Conservation (phyloP, 331 rosid species). For the Quercus tomentella region DNA sequence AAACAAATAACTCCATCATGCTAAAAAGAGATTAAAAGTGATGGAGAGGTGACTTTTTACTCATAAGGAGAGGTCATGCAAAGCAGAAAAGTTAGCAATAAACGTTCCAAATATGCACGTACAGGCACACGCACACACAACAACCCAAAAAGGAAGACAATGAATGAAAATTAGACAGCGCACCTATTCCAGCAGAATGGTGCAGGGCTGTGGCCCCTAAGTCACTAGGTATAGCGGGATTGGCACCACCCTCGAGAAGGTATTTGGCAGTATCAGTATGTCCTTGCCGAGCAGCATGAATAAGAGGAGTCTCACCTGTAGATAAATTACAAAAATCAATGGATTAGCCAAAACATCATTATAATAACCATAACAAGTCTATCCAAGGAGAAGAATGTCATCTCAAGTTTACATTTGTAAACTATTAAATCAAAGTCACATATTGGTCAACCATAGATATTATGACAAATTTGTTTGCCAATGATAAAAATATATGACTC, state of each 20-base stretch:
- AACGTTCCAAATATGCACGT: too few relatives aligned
- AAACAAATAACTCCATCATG: not conserved
- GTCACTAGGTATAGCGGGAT: slow-evolving; percentile 61
- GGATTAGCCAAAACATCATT: not conserved
- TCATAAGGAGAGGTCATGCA: not conserved
- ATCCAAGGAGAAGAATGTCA: not conserved
- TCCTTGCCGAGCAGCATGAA: slow-evolving; percentile 95
- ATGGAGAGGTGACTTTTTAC: not conserved
- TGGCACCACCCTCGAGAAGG: slow-evolving; percentile 68
- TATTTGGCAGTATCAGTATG: slow-evolving; percentile 68
- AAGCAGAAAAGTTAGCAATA: not conserved
- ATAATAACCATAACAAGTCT: not conserved
- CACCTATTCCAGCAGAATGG: slow-evolving; percentile 91
- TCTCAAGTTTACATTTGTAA: not conserved
- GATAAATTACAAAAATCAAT: not conserved
- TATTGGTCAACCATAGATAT: not conserved
- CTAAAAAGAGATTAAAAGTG: not conserved
- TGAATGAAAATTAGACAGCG: not conserved
- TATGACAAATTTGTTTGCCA: not conserved
- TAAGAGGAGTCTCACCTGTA: slow-evolving; percentile 84
- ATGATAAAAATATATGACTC: not conserved
- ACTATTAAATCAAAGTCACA: not conserved
- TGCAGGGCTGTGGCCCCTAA: slow-evolving; percentile 88
- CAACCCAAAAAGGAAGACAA: not conserved
- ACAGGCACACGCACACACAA: not conserved